Evolutionary conservation across 2,329 filamentous ascomycete species (phyloP), one percentile per base, ranked within the genome.

Genomic region (Madurella mycetomatis): DNA sequence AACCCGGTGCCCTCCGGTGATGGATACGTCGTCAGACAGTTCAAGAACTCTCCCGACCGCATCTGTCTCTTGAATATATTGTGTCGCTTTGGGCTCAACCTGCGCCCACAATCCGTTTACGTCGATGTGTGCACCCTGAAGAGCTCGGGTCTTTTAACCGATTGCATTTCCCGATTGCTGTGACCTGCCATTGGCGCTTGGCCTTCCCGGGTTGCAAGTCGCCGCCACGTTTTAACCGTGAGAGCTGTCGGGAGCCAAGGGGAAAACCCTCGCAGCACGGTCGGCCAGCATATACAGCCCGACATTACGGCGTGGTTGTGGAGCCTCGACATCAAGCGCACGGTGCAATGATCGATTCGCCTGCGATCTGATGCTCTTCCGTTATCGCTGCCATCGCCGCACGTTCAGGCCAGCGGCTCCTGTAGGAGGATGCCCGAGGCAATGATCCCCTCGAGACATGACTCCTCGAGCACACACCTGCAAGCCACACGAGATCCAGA

Each of bases 381-480:
- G 43, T 41, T 54, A 49, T 48, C 53, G 48, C 57, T 54, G 59
- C 57, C 53, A 64, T 60, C 57, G 63, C 59, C 60, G 58, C 57
- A 62, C 58, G 58, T 60, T 60, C 65, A 66, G 63, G 62, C 62
- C 61, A n/a, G n/a, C n/a, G 61, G 60, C 62, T 58, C 62, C 60
- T 48, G 57, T 55, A 47, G 61, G 60, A 66, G 49, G 55, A 63
- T 59, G 56, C 58, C 61, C 49, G 49, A 61, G 58, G 56, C 59
- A 48, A 64, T 64, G 61, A 64, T 51, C 44, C 56, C 59, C 48
- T 58, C 62, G 54, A 54, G 57, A 71, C 55, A 49, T 57, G 57
- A 76, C 53, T 76, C 79, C 51, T 79, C 78, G 41, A 65, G 60
- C 58, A 72, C 73, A 46, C 65, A 76, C 51, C 69, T 71, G 49